Conservation (phyloP, 1,284 basidiomycete species). For the Sporisorium exsertum region DNA sequence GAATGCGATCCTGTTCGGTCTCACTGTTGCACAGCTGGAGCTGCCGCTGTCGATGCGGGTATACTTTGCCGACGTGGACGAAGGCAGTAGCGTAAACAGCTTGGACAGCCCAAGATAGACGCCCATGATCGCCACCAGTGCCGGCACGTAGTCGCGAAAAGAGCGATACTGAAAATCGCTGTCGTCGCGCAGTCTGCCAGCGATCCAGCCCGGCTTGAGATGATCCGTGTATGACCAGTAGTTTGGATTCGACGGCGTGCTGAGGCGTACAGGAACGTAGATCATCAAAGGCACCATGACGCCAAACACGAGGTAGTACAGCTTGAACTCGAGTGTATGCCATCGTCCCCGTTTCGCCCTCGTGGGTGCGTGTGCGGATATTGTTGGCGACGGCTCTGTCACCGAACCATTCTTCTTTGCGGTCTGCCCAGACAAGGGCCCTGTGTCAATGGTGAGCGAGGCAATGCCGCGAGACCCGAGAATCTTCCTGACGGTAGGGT, state of each 20-base stretch:
- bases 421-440: conserved; percentile 17
- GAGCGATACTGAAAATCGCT: conserved; percentile 71
- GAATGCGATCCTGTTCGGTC: conserved; percentile 73
- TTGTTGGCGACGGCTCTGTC: conserved; percentile 2
- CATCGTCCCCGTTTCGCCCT: conserved; percentile 73
- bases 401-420: conserved; percentile 1
- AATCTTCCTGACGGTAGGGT: conserved; percentile 17
- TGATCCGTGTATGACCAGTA: conserved; percentile 76
- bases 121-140: conserved; percentile 61
- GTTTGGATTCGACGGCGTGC: conserved; percentile 80
- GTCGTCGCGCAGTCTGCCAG: conserved; percentile 69
- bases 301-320: conserved; percentile 79
- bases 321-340: conserved; percentile 83
- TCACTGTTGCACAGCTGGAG: not conserved
- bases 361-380: not conserved
- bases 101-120: conserved; percentile 63
- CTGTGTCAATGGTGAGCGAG: conserved; percentile 48
- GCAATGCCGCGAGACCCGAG: conserved; percentile 41
- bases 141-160: conserved; percentile 68
- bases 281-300: conserved; percentile 81
- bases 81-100: conserved; percentile 49
- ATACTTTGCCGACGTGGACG: conserved; percentile 11
- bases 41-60: conserved; percentile 11
- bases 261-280: conserved; percentile 83
- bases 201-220: conserved; percentile 75